These are phyloP conservation scores for Pleurotus djamor DNA, from an alignment of 768 basidiomycete genomes.

Conservation along the genomic window DNA sequence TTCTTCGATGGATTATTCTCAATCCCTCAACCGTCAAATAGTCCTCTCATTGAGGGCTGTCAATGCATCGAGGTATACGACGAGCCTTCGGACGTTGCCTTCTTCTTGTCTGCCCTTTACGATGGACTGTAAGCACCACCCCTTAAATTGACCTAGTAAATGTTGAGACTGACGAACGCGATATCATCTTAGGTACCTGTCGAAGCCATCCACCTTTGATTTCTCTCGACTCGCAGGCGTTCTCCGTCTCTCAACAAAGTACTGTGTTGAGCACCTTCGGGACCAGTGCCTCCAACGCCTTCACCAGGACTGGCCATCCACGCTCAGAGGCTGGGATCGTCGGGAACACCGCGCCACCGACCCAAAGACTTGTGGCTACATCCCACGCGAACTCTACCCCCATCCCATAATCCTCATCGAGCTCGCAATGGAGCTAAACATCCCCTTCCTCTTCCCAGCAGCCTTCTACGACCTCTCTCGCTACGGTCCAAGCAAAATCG, in stretches of 20 bases:
- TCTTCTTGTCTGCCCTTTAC: constrained; percentile 68
- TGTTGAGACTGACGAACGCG: neutral
- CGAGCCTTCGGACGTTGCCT: constrained; percentile 61
- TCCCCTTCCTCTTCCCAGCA: constrained; percentile 58
- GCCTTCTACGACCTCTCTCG: constrained; percentile 76
- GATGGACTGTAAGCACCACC: constrained; percentile 67
- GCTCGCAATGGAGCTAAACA: constrained; percentile 62
- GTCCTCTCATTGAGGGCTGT: constrained; percentile 56
- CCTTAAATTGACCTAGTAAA: neutral
- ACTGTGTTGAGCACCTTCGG: constrained; percentile 68
- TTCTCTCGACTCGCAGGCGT: constrained; percentile 63
- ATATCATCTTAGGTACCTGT: constrained; percentile 50
- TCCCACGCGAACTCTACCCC: constrained; percentile 54
- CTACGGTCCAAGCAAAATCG: constrained; percentile 70
- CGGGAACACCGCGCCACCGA: constrained; percentile 60
- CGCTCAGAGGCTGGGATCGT: constrained; percentile 66
- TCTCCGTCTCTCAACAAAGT: constrained; percentile 73
- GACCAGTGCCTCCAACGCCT: constrained; percentile 59
- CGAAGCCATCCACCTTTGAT: constrained; percentile 43
- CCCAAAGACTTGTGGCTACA: constrained; percentile 42
- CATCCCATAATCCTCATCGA: constrained; percentile 73
- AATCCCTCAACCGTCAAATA: constrained; percentile 54
- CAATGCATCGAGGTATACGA: constrained; percentile 62
- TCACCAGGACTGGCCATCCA: constrained; percentile 62
- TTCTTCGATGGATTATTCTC: constrained; percentile 70